Base-by-base conservation (phyloP, 1,284 basidiomycete genomes). In the Pseudomicrostroma phylloplanum region DNA sequence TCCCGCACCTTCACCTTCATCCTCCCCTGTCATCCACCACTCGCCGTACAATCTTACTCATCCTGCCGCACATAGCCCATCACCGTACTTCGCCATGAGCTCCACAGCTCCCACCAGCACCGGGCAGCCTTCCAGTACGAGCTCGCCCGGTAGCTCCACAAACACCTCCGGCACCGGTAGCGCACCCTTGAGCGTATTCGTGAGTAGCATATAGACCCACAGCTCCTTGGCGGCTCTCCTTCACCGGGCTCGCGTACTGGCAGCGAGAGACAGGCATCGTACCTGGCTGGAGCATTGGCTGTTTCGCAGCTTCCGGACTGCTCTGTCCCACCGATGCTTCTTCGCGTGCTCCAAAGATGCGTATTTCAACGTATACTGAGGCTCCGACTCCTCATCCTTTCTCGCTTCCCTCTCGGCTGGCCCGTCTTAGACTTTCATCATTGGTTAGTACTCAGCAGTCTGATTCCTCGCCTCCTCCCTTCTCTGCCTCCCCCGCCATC, bases 101-200 rank as follows among this genome's bases (percentile, higher is more conserved):
- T 36, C 30, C 30, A 36, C 30, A 36, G 30, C 30, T 36, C 30
- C 30, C 30, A 9, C 30, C 30, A 36, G 30, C 30, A 36, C 30
- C 3, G 9, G 30, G 4, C 4, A 4, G 30, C 30, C 30, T 36
- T 36, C 30, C 30, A 36, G 30, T 9, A 36, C 30, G 9, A 9
- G 4, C 30, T 36, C 30, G 30, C 30, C 30, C 30, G 30, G 30
- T 9, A 36, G 30, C 30, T 36, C 30, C 30, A 36, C 30, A 36
- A 36, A 36, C 30, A 36, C 57, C 23, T 61, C 61, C 49, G 51
- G 55, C 2, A 64, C 63, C 12, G 68, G 66, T 1, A 57, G 63
- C 30, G 67, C 70, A n/a, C 70, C 72, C 2, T 66, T 72, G 8
- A 72, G 70, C 59, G 70, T 72, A 26, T 74, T 74, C 59, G 70